phyloP scores from a whole-genome alignment of 2,329 filamentous ascomycete species.

The Calonectria henricotiae region DNA sequence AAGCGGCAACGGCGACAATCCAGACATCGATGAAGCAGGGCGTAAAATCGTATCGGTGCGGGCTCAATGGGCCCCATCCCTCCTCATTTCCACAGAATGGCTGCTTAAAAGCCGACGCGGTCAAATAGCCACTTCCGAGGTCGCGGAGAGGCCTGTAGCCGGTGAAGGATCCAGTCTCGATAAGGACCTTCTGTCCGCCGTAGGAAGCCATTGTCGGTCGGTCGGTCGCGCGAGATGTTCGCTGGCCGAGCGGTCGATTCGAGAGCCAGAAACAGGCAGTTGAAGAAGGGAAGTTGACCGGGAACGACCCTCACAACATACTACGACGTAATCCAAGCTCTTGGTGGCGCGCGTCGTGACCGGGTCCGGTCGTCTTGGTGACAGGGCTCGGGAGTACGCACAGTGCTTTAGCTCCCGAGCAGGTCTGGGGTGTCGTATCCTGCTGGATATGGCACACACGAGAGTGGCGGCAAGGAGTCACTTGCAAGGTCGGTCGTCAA shows the following conservation, averaged over 20 bases:
- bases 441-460: constrained; percentile 15
- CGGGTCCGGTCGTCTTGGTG: constrained; percentile 24
- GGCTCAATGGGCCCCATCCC: constrained; percentile 96
- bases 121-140: constrained; percentile 75
- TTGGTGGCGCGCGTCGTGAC: constrained; percentile 31
- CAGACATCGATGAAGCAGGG: constrained; percentile 97
- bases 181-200: constrained; percentile 65
- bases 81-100: constrained; percentile 90
- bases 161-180: constrained; percentile 74
- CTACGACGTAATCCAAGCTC: constrained; percentile 32
- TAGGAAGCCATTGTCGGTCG: constrained; percentile 55
- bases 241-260: constrained; percentile 25
- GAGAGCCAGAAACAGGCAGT: constrained; percentile 11
- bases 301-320: constrained; percentile 31
- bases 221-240: constrained; percentile 52
- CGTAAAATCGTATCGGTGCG: constrained; percentile 91
- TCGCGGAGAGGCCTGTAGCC: constrained; percentile 69
- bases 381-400: constrained; percentile 13
- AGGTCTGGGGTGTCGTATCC: constrained; percentile 4
- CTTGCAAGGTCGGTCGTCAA: background rate
- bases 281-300: constrained; percentile 2
- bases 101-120: constrained; percentile 70
- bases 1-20: constrained; percentile 83
- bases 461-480: constrained; percentile 22
- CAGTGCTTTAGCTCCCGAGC: constrained; percentile 15